A percentile compares a stretch with the other conserved stretches of the same genome.
These are phyloP conservation scores for Saccharomycopsis fermentans DNA, from an alignment of 805 yeast genomes.

Conservation along the genomic window DNA sequence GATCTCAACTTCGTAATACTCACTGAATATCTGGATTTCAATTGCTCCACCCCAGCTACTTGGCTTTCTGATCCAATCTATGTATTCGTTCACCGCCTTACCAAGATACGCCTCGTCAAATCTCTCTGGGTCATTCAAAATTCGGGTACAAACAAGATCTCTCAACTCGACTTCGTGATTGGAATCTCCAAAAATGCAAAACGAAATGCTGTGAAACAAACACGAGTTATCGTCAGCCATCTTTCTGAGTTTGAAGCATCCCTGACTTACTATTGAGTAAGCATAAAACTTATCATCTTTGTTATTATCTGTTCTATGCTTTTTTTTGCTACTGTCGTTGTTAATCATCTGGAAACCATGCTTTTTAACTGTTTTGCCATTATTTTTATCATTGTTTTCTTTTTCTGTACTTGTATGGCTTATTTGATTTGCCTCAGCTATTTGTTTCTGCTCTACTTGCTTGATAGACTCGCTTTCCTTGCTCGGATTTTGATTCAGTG, in stretches of 20 bases:
- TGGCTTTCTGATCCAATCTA: constrained; percentile 48
- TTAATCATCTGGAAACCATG: too few species aligned
- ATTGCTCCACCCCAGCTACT: constrained; percentile 82
- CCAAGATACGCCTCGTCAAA: constrained; percentile 54
- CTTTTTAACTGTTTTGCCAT: neutral
- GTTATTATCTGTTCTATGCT: neutral
- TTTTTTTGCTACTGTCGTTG: neutral
- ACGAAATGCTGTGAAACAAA: constrained; percentile 55
- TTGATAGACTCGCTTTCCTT: neutral
- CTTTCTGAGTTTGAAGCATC: constrained; percentile 30
- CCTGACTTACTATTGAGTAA: neutral
- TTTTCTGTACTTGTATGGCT: too few species aligned
- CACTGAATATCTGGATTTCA: constrained; percentile 54
- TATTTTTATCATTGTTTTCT: neutral
- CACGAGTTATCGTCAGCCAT: constrained; percentile 77
- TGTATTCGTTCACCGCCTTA: constrained; percentile 36
- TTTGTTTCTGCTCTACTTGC: neutral
- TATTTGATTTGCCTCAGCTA: neutral
- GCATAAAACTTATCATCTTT: neutral
- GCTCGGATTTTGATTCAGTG: neutral
- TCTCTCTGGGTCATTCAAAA: constrained; percentile 32
- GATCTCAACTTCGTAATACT: constrained; percentile 40
- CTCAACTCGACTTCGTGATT: constrained; percentile 42
- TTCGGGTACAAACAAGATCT: constrained; percentile 37
- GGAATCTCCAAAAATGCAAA: constrained; percentile 35